phyloP scores from a whole-genome alignment of 2,329 filamentous ascomycete species.

The Diaporthe citri region DNA sequence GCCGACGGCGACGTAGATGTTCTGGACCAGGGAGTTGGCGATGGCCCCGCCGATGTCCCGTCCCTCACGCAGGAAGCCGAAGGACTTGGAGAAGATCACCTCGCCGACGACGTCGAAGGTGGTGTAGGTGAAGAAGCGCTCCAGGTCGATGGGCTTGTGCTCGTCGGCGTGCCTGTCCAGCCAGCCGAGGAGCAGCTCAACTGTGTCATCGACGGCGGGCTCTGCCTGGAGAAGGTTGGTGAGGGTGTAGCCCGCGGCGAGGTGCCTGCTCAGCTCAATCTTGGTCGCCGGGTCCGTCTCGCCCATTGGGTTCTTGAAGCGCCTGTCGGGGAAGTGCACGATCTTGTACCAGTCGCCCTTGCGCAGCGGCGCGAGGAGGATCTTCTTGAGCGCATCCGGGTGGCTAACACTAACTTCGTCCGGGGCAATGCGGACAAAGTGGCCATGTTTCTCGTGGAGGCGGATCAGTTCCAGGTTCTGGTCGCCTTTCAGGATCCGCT shows the following conservation, averaged over 20 bases:
- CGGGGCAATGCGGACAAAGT: slow-evolving; percentile 20
- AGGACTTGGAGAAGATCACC: slow-evolving; percentile 47
- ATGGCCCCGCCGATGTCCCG: slow-evolving; percentile 49
- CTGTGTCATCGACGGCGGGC: slow-evolving; percentile 39
- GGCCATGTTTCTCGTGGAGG: slow-evolving; percentile 26
- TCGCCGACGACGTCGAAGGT: slow-evolving; percentile 51
- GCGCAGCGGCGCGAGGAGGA: slow-evolving; percentile 16
- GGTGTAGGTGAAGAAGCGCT: slow-evolving; percentile 45
- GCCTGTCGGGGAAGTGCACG: slow-evolving; percentile 42
- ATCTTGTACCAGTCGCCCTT: slow-evolving; percentile 35
- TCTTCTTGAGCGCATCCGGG: neutral
- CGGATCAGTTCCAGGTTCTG: slow-evolving; percentile 2
- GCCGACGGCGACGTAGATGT: slow-evolving; percentile 39
- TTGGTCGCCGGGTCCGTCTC: slow-evolving; percentile 52
- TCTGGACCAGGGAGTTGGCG: slow-evolving; percentile 37
- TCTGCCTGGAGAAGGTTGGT: slow-evolving; percentile 48
- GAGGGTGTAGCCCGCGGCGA: slow-evolving; percentile 50
- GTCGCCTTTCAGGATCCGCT: slow-evolving; percentile 19
- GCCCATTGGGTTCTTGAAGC: slow-evolving; percentile 55
- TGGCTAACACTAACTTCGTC: slow-evolving; percentile 35
- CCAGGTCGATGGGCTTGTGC: slow-evolving; percentile 40
- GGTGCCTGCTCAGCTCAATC: slow-evolving; percentile 49
- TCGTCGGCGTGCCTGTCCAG: slow-evolving; percentile 41
- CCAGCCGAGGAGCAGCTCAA: slow-evolving; percentile 42
- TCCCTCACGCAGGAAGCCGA: slow-evolving; percentile 47